phyloP scores from a whole-genome alignment of 176 grass and related monocot species.

The Bromus sterilis region DNA sequence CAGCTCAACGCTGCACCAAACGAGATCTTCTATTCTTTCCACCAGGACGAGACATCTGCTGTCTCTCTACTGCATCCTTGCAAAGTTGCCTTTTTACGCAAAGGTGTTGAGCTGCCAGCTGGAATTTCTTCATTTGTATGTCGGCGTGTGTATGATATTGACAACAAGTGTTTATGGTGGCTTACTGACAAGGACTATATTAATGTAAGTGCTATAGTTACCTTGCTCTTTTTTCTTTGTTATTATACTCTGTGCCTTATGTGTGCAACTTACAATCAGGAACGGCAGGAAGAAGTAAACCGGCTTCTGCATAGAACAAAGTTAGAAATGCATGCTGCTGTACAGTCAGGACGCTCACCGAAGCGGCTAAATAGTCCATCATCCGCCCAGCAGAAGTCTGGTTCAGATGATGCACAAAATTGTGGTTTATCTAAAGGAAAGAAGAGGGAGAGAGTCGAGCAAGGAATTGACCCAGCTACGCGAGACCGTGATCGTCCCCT shows the following conservation, averaged over 20 bases:
- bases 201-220: constrained; percentile 48
- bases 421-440: constrained; percentile 46
- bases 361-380: constrained; percentile 53
- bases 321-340: constrained; percentile 67
- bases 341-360: constrained; percentile 62
- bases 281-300: constrained; percentile 84
- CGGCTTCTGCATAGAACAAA: constrained; percentile 56
- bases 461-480: constrained; percentile 35
- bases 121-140: constrained; percentile 84
- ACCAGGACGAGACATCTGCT: constrained; percentile 61
- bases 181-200: constrained; percentile 75
- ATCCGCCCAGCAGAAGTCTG: constrained; percentile 32
- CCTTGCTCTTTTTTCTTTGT: not conserved
- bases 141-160: constrained; percentile 76
- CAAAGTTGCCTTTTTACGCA: constrained; percentile 77
- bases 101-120: constrained; percentile 54
- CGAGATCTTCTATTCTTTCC: constrained; percentile 87
- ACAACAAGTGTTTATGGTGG: constrained; percentile 82
- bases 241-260: not conserved
- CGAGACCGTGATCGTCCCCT: constrained; percentile 29
- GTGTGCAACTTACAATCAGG: constrained; percentile 32
- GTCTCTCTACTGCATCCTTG: constrained; percentile 76
- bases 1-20: constrained; percentile 55
- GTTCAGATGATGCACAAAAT: constrained; percentile 38
- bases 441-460: constrained; percentile 54